Evolutionary conservation across 2,329 filamentous ascomycete genomes (phyloP).

Genomic region (Coniosporium tulheliwenetii): DNA sequence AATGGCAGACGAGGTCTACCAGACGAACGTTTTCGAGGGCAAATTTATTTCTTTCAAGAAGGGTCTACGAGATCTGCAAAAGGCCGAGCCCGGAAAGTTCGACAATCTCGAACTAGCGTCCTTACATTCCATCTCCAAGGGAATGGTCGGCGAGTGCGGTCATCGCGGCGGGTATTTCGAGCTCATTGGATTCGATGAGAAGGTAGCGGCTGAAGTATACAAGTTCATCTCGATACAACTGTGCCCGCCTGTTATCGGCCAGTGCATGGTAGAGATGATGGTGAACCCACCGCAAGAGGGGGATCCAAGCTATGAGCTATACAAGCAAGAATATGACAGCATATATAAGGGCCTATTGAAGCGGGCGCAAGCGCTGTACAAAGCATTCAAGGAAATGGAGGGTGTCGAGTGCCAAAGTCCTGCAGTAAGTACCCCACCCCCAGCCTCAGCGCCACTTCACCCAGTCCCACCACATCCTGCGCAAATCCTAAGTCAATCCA

Average conservation of each 20-base stretch:
- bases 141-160: conserved; percentile 97
- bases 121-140: background rate
- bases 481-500: no score
- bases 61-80: conserved; percentile 65
- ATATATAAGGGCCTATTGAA: conserved; percentile 67
- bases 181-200: conserved; percentile 71
- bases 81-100: conserved; percentile 52
- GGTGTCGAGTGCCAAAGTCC: conserved; percentile 82
- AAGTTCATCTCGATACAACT: conserved; percentile 97
- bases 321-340: conserved; percentile 67
- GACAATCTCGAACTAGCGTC: conserved; percentile 51
- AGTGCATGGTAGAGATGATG: conserved; percentile 96
- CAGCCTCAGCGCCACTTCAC: background rate
- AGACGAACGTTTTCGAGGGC: conserved; percentile 94
- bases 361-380: conserved; percentile 72
- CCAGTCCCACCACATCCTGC: no score
- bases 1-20: conserved; percentile 95
- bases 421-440: conserved; percentile 31
- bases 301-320: conserved; percentile 70
- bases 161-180: conserved; percentile 98
- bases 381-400: conserved; percentile 89
- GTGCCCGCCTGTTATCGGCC: conserved; percentile 86
- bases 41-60: conserved; percentile 95
- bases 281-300: conserved; percentile 82
- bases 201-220: conserved; percentile 88